Percentiles rank a stretch among this genome's conserved stretches.
Conservation (phyloP, 768 basidiomycete species). For the Boletus barrowsii region DNA sequence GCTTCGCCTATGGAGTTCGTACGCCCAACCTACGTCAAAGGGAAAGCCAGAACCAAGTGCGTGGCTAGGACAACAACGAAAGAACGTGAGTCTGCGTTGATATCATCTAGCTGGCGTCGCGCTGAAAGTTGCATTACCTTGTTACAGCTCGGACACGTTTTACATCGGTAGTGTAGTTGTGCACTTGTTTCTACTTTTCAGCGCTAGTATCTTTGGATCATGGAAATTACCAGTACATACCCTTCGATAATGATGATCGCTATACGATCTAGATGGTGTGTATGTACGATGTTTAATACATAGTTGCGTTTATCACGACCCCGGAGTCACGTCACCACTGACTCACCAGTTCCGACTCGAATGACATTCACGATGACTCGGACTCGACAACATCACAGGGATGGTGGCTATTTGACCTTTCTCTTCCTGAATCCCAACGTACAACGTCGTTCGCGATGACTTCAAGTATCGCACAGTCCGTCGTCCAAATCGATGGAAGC, state of each 20-base stretch:
- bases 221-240: slow-evolving; percentile 14
- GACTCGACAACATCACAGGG: neutral
- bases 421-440: neutral
- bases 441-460: slow-evolving; percentile 6
- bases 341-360: too few species aligned
- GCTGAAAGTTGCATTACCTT: neutral
- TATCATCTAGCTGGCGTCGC: neutral
- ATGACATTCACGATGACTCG: too few species aligned
- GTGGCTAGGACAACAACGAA: slow-evolving; percentile 70
- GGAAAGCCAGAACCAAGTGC: slow-evolving; percentile 51
- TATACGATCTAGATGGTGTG: neutral
- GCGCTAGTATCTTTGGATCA: neutral
- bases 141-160: slow-evolving; percentile 28
- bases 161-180: slow-evolving; percentile 19
- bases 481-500: slow-evolving; percentile 41
- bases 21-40: slow-evolving; percentile 47
- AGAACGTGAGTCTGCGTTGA: slow-evolving; percentile 32
- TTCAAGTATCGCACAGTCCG: slow-evolving; percentile 6
- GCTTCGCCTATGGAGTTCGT: slow-evolving; percentile 57
- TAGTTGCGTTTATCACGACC: too few species aligned
- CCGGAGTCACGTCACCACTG: too few species aligned
- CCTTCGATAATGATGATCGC: slow-evolving; percentile 8
- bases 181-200: neutral
- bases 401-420: neutral
- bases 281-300: too few species aligned